Conservation (phyloP, 257 asterid genomes). For the Galeopsis tetrahit region DNA sequence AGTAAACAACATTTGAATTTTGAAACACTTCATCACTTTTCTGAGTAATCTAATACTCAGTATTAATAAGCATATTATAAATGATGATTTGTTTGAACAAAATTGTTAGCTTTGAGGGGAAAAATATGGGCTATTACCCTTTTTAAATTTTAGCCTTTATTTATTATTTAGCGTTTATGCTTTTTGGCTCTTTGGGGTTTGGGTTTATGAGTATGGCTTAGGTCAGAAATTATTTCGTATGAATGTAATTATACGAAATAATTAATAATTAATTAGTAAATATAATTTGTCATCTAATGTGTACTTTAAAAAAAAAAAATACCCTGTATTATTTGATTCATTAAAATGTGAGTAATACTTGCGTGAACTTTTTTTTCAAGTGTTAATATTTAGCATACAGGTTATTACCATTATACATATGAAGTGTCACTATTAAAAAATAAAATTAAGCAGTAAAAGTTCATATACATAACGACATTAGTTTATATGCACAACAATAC, state of each 20-base stretch:
- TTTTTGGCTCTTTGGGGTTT: not conserved
- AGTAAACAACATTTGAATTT: constrained; percentile 42
- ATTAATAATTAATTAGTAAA: not conserved
- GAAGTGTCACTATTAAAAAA: too few relatives aligned
- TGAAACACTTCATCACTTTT: constrained; percentile 36
- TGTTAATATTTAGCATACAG: too few relatives aligned
- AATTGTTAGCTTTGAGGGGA: constrained; percentile 1
- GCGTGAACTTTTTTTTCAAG: too few relatives aligned
- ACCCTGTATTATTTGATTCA: too few relatives aligned
- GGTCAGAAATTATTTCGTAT: constrained; percentile 12
- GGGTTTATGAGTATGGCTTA: constrained; percentile 7
- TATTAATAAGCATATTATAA: constrained; percentile 29
- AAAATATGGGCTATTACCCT: not conserved
- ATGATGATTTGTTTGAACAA: constrained; percentile 22
- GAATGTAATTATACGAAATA: not conserved
- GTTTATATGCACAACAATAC: too few relatives aligned
- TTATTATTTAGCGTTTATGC: not conserved
- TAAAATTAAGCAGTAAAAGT: too few relatives aligned
- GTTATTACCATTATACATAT: too few relatives aligned
- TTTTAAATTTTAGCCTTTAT: not conserved
- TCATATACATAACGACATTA: too few relatives aligned
- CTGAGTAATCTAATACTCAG: constrained; percentile 32
- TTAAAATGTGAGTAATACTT: too few relatives aligned
- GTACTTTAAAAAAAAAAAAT: too few relatives aligned
- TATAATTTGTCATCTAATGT: too few relatives aligned